A percentile compares a stretch with the other conserved stretches of the same genome.
phyloP scores from a whole-genome alignment of 1,284 basidiomycete species.

The Austropuccinia psidii region DNA sequence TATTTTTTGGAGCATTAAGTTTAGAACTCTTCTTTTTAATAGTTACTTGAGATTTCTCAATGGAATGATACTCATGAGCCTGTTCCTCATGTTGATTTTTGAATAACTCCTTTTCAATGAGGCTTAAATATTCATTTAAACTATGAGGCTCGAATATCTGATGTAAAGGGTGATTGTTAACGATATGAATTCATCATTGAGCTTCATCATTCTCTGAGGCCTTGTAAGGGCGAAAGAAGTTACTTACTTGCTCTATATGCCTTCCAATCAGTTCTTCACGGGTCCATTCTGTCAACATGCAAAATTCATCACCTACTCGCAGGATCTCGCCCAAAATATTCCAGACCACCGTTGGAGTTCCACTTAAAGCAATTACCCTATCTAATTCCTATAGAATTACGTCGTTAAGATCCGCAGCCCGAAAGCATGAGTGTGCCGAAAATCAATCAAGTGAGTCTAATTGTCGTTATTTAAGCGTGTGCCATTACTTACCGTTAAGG shows the following conservation, averaged over 20 bases:
- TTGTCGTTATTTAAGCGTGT: slow-evolving; percentile 60
- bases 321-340: slow-evolving; percentile 94
- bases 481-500: slow-evolving; percentile 53
- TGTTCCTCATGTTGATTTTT: too few species aligned
- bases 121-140: slow-evolving; percentile 15
- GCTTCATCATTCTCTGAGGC: slow-evolving; percentile 36
- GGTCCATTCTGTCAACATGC: slow-evolving; percentile 81
- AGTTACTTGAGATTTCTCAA: neutral
- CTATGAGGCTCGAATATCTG: slow-evolving; percentile 29
- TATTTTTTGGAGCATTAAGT: neutral
- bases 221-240: neutral
- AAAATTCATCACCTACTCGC: slow-evolving; percentile 91
- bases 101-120: neutral
- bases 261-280: slow-evolving; percentile 74
- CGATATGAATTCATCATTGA: slow-evolving; percentile 37
- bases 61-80: neutral
- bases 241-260: slow-evolving; percentile 75
- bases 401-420: neutral
- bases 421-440: neutral
- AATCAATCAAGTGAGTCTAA: slow-evolving; percentile 27
- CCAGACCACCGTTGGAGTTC: slow-evolving; percentile 99
- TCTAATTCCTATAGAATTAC: slow-evolving; percentile 70
- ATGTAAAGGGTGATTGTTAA: neutral
- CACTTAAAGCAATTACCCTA: slow-evolving; percentile 91
- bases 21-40: neutral